Base-by-base conservation (phyloP, 1,284 basidiomycete genomes). In the Pseudozyma hubeiensis region DNA sequence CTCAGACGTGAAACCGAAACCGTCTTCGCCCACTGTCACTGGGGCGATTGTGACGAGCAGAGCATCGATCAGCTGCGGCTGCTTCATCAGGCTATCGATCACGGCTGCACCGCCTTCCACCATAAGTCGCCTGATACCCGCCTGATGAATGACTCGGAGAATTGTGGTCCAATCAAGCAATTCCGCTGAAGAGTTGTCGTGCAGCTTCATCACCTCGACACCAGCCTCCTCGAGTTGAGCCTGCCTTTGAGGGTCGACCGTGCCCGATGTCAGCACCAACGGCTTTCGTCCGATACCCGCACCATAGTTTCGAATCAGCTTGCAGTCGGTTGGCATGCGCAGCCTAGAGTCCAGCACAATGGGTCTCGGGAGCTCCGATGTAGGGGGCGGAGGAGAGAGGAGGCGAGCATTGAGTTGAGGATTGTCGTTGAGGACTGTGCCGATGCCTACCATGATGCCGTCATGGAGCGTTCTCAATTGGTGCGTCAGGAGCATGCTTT, bases 401-500 rank as follows among this genome's bases (percentile, higher is more conserved):
- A 75, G 54, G 0, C 72, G 48, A 16, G 72, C 91, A 81, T 95
- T 97, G 24, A 99, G 87, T 79, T 96, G 92, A 10, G 96, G 96
- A 84, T 99, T 88, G 79, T 99, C 96, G 77, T 93, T 93, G 49
- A 94, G 85, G 11, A 93, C 90, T 0, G 96, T 98, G 5, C 92
- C 92, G 44, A 96, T 89, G 6, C 96, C 96, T 45, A 99, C 88
- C 33, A 99, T 86, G 68, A 99, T 97, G 9, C 89, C 93, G 81
- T 97, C 93, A 85, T 98, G 95, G 88, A 94, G 89, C 0, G 91
- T 79, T 19, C 85, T 53, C 2, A 86, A 62, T 93, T 91, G 92
- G 85, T 98, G 96, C 13, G 96, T 98, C 92, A 99, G 94, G 47
- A 90, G 79, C 91, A 96, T 92, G 84, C 92, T 95, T 81, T 97